Evolutionary conservation across 73 alveolate species (phyloP).

Genomic region (Breviolum minutum): DNA sequence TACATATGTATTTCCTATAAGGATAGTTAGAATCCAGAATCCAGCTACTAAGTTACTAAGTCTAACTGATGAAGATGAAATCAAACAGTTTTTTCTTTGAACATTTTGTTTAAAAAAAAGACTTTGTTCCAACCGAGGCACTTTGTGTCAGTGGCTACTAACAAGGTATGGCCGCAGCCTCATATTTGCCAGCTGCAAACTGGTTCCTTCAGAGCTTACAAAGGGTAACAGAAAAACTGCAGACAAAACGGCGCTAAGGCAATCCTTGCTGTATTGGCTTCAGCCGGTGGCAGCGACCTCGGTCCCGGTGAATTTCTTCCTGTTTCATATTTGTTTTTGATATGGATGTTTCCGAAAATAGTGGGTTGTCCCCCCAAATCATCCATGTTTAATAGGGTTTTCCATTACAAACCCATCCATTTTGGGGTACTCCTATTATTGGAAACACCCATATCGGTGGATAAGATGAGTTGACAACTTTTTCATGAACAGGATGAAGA

Average conservation of each 20-base stretch:
- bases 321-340: no score
- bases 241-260: not conserved
- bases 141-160: constrained; percentile 4
- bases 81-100: not conserved
- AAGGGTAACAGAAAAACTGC: not conserved
- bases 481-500: no score
- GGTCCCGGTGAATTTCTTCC: not conserved
- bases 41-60: not conserved
- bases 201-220: no score
- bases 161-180: not conserved
- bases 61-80: not conserved
- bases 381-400: no score
- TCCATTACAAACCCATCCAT: no score
- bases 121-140: not conserved
- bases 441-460: no score
- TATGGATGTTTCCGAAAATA: no score
- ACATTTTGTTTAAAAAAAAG: no score
- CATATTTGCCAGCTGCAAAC: no score
- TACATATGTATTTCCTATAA: not conserved
- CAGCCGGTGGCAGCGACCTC: constrained; percentile 38
- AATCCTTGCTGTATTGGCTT: constrained; percentile 62
- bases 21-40: not conserved
- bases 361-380: no score
- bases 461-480: no score
- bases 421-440: no score